These are phyloP conservation scores for Alternaria gansuensis DNA, from an alignment of 2,329 filamentous ascomycete species.

Conservation along the genomic window DNA sequence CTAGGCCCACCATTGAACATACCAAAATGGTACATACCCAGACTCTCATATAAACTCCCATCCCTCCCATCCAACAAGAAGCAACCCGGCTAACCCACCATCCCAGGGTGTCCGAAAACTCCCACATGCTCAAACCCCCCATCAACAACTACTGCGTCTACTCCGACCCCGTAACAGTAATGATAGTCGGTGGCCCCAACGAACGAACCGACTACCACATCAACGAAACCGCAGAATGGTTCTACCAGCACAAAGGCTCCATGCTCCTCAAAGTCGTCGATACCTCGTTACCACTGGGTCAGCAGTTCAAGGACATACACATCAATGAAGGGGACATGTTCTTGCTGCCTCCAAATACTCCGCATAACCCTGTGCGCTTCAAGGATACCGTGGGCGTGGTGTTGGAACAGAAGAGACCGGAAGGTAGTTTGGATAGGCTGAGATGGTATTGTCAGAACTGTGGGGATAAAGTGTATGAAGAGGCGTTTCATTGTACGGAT, in stretches of 20 bases:
- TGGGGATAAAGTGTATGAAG: slow-evolving; percentile 80
- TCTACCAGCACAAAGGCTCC: slow-evolving; percentile 92
- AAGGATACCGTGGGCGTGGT: slow-evolving; percentile 93
- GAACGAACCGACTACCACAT: slow-evolving; percentile 98
- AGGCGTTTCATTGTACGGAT: slow-evolving; percentile 85
- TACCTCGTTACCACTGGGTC: slow-evolving; percentile 35
- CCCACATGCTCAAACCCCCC: slow-evolving; percentile 89
- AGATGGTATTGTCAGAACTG: slow-evolving; percentile 89
- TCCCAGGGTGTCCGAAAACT: slow-evolving; percentile 85
- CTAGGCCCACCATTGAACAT: slow-evolving; percentile 51
- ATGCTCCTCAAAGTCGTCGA: slow-evolving; percentile 96
- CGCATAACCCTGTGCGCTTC: slow-evolving; percentile 94
- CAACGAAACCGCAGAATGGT: slow-evolving; percentile 95
- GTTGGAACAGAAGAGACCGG: slow-evolving; percentile 82
- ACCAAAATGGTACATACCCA: slow-evolving; percentile 52
- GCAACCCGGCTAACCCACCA: not conserved
- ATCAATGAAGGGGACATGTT: slow-evolving; percentile 96
- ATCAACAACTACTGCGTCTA: slow-evolving; percentile 99
- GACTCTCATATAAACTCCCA: too few species aligned
- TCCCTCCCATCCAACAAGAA: not conserved
- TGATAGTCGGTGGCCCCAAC: slow-evolving; percentile 97
- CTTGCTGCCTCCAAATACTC: slow-evolving; percentile 89
- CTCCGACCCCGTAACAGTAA: slow-evolving; percentile 81
- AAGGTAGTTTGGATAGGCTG: slow-evolving; percentile 76
- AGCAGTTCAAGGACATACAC: slow-evolving; percentile 79